Evolutionary conservation across 2,329 filamentous ascomycete species (phyloP).

Genomic region (Aspergillus sergii): DNA sequence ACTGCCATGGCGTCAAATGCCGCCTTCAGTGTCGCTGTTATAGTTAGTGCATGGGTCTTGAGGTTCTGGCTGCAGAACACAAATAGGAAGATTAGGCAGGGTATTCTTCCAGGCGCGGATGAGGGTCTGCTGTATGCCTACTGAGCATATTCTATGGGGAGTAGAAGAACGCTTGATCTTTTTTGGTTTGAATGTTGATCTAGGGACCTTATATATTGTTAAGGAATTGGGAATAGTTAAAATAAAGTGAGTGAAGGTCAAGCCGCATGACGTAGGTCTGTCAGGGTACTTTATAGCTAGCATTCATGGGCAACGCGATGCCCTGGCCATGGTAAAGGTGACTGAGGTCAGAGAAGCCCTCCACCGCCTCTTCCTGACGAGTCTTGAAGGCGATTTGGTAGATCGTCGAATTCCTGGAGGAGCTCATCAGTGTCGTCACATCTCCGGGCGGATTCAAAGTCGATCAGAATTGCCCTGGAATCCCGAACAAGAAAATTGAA

Average conservation of each 20-base stretch:
- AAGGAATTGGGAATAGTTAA: too few relatives aligned
- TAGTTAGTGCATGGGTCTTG: neutral
- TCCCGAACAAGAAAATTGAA: slow-evolving; percentile 30
- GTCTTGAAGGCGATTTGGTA: neutral
- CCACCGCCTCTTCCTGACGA: neutral
- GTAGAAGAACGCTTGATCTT: too few relatives aligned
- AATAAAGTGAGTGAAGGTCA: too few relatives aligned
- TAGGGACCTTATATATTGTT: too few relatives aligned
- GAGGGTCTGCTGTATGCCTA: neutral
- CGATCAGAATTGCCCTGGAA: slow-evolving; percentile 27
- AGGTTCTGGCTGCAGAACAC: neutral
- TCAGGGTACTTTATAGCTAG: too few relatives aligned
- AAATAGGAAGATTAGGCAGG: neutral
- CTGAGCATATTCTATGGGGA: neutral
- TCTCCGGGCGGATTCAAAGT: slow-evolving; percentile 31
- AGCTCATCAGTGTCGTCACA: slow-evolving; percentile 24
- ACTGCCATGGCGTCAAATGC: slow-evolving; percentile 24
- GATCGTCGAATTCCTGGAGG: slow-evolving; percentile 19
- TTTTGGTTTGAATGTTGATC: too few relatives aligned
- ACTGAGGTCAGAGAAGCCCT: neutral
- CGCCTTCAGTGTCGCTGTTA: neutral
- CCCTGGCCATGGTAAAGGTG: too few relatives aligned
- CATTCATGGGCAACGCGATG: too few relatives aligned
- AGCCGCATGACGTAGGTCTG: too few relatives aligned
- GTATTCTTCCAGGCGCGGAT: neutral